These are phyloP conservation scores for Cryptosporidium ryanae DNA, from an alignment of 169 alveolate species.

Conservation along the genomic window DNA sequence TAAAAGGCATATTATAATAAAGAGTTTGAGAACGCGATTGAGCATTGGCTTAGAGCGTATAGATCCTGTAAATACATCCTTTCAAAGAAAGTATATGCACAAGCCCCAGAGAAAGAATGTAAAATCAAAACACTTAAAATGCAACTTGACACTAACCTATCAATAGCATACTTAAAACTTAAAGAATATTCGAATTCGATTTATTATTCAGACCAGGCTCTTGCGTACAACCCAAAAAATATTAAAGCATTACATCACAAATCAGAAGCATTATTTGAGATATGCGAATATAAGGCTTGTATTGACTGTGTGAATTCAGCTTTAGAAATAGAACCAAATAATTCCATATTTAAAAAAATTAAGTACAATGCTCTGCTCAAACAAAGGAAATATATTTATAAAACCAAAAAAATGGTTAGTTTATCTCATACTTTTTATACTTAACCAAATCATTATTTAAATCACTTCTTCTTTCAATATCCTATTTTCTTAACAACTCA, in stretches of 20 bases:
- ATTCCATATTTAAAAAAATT: slow-evolving; percentile 34
- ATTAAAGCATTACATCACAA: slow-evolving; percentile 64
- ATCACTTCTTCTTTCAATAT: too few species aligned
- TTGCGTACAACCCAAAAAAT: slow-evolving; percentile 26
- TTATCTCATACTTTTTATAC: neutral
- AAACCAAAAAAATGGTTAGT: slow-evolving; percentile 67
- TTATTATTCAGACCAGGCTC: slow-evolving; percentile 45
- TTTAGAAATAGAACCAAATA: slow-evolving; percentile 48
- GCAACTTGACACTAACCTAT: slow-evolving; percentile 54
- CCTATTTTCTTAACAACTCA: too few species aligned
- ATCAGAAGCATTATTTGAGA: slow-evolving; percentile 44
- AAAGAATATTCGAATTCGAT: slow-evolving; percentile 37
- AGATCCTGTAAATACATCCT: slow-evolving; percentile 64
- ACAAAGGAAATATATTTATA: slow-evolving; percentile 18
- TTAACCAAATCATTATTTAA: too few species aligned
- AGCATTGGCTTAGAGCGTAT: slow-evolving; percentile 72
- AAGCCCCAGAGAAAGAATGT: slow-evolving; percentile 32
- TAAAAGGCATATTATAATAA: slow-evolving; percentile 27
- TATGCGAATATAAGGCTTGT: slow-evolving; percentile 46
- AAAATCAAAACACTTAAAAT: slow-evolving; percentile 32
- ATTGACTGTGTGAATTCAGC: slow-evolving; percentile 39
- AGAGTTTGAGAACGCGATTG: slow-evolving; percentile 68
- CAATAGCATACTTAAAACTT: slow-evolving; percentile 55
- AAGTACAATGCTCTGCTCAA: slow-evolving; percentile 20
- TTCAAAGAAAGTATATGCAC: slow-evolving; percentile 34